Percentiles rank a stretch among this genome's conserved stretches.
phyloP scores from a whole-genome alignment of 73 alveolate species.

The Stentor roeselii region DNA sequence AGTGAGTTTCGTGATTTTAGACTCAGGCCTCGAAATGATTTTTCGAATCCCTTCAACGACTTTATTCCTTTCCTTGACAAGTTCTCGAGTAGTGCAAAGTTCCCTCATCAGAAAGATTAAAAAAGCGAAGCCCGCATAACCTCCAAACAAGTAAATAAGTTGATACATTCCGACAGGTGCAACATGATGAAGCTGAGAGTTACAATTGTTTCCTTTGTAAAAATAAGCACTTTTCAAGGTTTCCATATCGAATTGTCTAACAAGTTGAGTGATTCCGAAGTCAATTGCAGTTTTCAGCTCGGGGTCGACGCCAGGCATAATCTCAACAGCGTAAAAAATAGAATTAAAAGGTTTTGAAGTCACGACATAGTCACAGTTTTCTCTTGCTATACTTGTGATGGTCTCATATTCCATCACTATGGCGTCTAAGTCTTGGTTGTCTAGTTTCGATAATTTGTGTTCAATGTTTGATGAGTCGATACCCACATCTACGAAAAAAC shows the following conservation, averaged over 20 bases:
- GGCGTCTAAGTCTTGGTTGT: neutral
- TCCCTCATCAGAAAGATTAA: neutral
- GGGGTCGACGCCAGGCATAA: neutral
- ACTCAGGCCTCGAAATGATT: conserved; percentile 1
- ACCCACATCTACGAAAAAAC: neutral
- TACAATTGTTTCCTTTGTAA: neutral
- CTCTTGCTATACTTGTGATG: neutral
- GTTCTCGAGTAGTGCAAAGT: neutral
- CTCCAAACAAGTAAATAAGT: neutral
- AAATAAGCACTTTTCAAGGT: neutral
- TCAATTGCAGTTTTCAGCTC: neutral
- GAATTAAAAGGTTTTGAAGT: neutral
- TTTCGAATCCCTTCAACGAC: neutral
- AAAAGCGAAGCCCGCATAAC: neutral
- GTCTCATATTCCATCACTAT: neutral
- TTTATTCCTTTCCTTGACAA: neutral
- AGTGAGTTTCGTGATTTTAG: conserved; percentile 14
- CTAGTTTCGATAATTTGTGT: neutral
- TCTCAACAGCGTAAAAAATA: conserved; percentile 8
- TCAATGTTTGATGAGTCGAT: neutral
- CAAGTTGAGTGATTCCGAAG: neutral
- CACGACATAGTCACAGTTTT: neutral
- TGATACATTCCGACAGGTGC: neutral
- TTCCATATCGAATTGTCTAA: neutral
- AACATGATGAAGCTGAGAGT: neutral